Conservation (phyloP, 495 filamentous ascomycete genomes). For the Penicillium argentinense region DNA sequence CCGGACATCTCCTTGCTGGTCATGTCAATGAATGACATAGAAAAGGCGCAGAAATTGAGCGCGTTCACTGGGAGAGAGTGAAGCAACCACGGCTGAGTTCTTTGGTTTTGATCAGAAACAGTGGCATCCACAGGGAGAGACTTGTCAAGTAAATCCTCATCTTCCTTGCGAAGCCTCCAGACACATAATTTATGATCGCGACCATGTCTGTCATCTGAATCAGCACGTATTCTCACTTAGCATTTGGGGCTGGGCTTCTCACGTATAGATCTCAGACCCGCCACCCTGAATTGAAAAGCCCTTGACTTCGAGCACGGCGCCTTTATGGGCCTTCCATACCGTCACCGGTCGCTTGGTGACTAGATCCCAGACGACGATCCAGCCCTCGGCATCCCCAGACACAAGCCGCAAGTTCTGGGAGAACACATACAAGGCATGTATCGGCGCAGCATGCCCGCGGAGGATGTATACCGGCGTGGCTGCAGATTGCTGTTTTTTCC, state of each 20-base stretch:
- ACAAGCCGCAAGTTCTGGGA: constrained; percentile 71
- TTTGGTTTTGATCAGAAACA: constrained; percentile 19
- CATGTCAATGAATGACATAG: constrained; percentile 40
- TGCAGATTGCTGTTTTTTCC: constrained; percentile 34
- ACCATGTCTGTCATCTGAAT: constrained; percentile 64
- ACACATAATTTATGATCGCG: constrained; percentile 84
- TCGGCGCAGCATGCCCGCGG: constrained; percentile 78
- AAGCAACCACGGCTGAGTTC: constrained; percentile 76
- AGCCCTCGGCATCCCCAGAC: constrained; percentile 89
- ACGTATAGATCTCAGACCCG: constrained; percentile 68
- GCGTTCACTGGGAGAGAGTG: constrained; percentile 85
- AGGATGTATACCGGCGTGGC: constrained; percentile 82
- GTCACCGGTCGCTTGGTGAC: constrained; percentile 77
- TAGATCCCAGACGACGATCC: constrained; percentile 83
- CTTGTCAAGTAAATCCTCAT: constrained; percentile 59
- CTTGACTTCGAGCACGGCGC: constrained; percentile 73
- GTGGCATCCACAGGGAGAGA: constrained; percentile 66
- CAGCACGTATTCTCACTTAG: constrained; percentile 1
- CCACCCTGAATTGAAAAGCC: constrained; percentile 44
- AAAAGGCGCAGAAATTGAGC: constrained; percentile 93
- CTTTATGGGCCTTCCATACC: constrained; percentile 86
- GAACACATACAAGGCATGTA: constrained; percentile 77
- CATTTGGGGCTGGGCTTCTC: too few relatives aligned
- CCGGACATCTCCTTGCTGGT: neutral
- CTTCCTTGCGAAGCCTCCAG: constrained; percentile 68